Evolutionary conservation across 2,329 filamentous ascomycete genomes (phyloP).

Genomic region (Stylonectria norvegica): DNA sequence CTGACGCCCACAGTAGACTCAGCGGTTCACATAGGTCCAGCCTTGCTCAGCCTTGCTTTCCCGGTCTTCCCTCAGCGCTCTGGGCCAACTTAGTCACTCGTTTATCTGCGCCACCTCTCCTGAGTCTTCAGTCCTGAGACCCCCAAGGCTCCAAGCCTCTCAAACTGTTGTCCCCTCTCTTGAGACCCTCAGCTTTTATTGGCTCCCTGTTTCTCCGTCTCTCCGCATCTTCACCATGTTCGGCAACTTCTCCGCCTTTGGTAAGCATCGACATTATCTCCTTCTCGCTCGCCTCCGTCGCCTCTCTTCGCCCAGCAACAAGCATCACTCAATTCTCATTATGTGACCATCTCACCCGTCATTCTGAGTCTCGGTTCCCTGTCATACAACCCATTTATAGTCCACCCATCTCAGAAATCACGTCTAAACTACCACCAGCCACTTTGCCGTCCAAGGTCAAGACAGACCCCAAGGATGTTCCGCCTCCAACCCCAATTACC

Average conservation of each 20-base stretch:
- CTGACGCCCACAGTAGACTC: too few species aligned
- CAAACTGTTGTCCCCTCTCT: constrained; percentile 10
- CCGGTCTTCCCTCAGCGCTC: too few species aligned
- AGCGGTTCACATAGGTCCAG: too few species aligned
- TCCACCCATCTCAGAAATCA: constrained; percentile 16
- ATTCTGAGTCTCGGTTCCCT: constrained; percentile 12
- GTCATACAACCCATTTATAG: too few species aligned
- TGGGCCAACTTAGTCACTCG: too few species aligned
- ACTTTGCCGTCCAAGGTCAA: constrained; percentile 28
- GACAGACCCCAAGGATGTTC: constrained; percentile 49
- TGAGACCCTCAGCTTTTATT: constrained; percentile 17
- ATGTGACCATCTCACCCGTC: constrained; percentile 6
- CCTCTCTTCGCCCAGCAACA: constrained; percentile 1
- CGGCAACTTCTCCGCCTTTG: constrained; percentile 38
- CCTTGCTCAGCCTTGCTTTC: too few species aligned
- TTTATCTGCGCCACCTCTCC: too few species aligned
- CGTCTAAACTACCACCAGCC: constrained; percentile 25
- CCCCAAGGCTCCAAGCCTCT: constrained; percentile 11
- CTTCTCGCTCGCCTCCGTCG: not conserved
- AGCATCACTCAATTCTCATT: constrained; percentile 12
- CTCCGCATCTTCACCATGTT: constrained; percentile 45
- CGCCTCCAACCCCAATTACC: constrained; percentile 53
- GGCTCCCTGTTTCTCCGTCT: constrained; percentile 17
- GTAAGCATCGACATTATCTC: constrained; percentile 30
- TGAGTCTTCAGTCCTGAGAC: too few species aligned